Evolutionary conservation across 768 basidiomycete genomes (phyloP), one percentile per base, ranked within the genome.

Genomic region (Thelephora ganbajun): DNA sequence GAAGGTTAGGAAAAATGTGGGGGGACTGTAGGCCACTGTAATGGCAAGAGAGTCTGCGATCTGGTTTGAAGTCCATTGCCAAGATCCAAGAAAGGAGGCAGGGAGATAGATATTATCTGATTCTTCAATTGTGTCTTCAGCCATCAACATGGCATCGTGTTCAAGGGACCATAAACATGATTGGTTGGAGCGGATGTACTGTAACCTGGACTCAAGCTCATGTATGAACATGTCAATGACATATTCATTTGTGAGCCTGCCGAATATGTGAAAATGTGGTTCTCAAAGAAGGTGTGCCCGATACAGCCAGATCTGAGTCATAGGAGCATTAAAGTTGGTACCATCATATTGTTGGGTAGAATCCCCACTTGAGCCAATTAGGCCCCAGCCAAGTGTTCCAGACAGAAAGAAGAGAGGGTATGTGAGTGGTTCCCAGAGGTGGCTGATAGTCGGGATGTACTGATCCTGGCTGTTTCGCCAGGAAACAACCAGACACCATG

Each of bases 1-100:
- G 61, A 68, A 66, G 0, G 68, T 69, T 30, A 66, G 51, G 48
- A 68, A 69, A 36, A 67, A 64, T 0, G 61, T 63, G 0, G 65
- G 66, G 5, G 47, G 41, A 0, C 64, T 65, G 22, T 36, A 51
- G 0, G 52, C 46, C 1, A 56, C 50, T 0, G 64, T 65, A 43
- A 70, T 57, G 0, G 65, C 61, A 1, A 70, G 52, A 0, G 61
- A 59, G 51, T 70, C 68, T 1, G 64, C 54, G 13, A 63, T 60
- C 46, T 69, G 66, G 16, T 69, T 60, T 0, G 63, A 61, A 11
- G 63, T 53, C 68, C 68, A 69, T 0, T 57, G 45, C 2, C 50
- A 46, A 0, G 65, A 69, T 3, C 65, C 66, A 0, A 68, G 46
- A 35, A 69, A 68, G 7, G 59, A 61, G 0, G 66, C 48, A 11